Evolutionary conservation across 1,284 basidiomycete species (phyloP).

Genomic region (Apiotrichum domesticum): DNA sequence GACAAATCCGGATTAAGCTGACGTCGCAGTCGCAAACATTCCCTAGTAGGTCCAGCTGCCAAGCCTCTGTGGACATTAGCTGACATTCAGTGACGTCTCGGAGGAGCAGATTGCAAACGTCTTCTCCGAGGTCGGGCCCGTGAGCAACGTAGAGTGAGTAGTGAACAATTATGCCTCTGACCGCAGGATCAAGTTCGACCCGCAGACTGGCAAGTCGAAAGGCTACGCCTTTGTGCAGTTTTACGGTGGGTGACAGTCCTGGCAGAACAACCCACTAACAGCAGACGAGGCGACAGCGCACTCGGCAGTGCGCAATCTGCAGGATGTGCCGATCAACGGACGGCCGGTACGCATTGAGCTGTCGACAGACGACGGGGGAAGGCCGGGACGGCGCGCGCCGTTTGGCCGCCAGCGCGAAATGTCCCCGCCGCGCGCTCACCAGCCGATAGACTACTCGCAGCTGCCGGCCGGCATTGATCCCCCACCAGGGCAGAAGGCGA

Average conservation of each 20-base stretch:
- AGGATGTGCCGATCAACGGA: slow-evolving; percentile 73
- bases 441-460: slow-evolving; percentile 40
- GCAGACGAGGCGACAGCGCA: slow-evolving; percentile 85
- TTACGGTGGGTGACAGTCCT: slow-evolving; percentile 58
- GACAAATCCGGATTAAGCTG: neutral
- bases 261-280: neutral
- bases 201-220: slow-evolving; percentile 89
- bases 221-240: slow-evolving; percentile 98
- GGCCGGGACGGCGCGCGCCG: slow-evolving; percentile 25
- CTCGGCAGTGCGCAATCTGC: slow-evolving; percentile 79
- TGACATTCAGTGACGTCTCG: slow-evolving; percentile 40
- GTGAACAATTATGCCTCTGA: neutral
- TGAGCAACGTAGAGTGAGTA: slow-evolving; percentile 48
- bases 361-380: slow-evolving; percentile 47
- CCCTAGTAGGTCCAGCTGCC: slow-evolving; percentile 32
- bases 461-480: slow-evolving; percentile 76
- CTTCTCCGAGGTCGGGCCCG: slow-evolving; percentile 50
- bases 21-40: slow-evolving; percentile 36
- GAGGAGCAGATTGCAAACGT: slow-evolving; percentile 47
- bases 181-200: slow-evolving; percentile 83
- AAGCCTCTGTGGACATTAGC: neutral
- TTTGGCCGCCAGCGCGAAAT: slow-evolving; percentile 32
- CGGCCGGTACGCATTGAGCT: slow-evolving; percentile 78
- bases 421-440: slow-evolving; percentile 10
- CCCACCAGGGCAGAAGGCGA: slow-evolving; percentile 64